Evolutionary conservation across 306 rosid species (phyloP).

Genomic region (Acacia crassicarpa): DNA sequence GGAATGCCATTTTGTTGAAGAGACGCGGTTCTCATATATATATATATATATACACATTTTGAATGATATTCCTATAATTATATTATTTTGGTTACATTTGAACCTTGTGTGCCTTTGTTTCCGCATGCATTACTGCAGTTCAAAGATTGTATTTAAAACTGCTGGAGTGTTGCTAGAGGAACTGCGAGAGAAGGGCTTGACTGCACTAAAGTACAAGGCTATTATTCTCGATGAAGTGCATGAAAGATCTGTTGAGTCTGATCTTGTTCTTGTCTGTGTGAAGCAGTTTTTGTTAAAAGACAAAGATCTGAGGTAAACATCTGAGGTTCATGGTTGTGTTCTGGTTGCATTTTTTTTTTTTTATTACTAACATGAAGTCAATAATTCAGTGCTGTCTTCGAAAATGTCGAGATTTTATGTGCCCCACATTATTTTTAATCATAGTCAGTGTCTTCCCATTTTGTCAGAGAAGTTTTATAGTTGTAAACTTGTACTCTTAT

Average conservation of each 20-base stretch:
- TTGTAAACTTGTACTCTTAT: neutral
- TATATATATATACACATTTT: neutral
- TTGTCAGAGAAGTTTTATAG: neutral
- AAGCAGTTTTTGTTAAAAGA: slow-evolving; percentile 80
- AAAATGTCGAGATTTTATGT: neutral
- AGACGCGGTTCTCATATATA: neutral
- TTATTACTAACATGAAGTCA: neutral
- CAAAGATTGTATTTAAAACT: slow-evolving; percentile 80
- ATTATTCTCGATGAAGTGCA: slow-evolving; percentile 93
- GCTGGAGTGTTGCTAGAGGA: slow-evolving; percentile 94
- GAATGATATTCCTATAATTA: slow-evolving; percentile 3
- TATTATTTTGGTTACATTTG: neutral
- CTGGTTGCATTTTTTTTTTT: slow-evolving; percentile 6
- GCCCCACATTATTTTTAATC: neutral
- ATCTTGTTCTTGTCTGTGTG: slow-evolving; percentile 84
- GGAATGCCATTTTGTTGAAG: slow-evolving; percentile 12
- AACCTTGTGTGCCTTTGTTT: neutral
- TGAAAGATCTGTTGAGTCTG: slow-evolving; percentile 95
- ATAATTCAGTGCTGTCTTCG: neutral
- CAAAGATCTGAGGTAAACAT: slow-evolving; percentile 68
- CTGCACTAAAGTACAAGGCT: slow-evolving; percentile 78
- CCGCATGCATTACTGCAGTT: slow-evolving; percentile 43
- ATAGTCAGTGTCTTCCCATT: neutral
- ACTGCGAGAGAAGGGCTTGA: slow-evolving; percentile 74
- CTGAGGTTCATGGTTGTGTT: slow-evolving; percentile 18